Evolutionary conservation across 179 eudicot genomes (phyloP).

Genomic region (Sideroxylon spinosum): DNA sequence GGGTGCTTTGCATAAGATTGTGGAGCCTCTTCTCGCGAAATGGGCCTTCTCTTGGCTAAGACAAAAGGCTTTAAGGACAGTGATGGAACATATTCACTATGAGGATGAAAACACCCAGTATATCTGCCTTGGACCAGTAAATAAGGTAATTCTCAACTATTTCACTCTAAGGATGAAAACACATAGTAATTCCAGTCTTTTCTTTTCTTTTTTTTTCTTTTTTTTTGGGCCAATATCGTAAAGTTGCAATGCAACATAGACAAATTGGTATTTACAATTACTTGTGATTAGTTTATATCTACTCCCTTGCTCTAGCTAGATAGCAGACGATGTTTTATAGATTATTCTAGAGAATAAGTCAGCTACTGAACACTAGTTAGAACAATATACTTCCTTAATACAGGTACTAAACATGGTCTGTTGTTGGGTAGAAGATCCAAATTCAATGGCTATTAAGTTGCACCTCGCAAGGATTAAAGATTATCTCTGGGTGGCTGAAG

Average conservation of each 20-base stretch:
- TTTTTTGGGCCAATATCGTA: background rate
- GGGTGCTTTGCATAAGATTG: slow-evolving; percentile 43
- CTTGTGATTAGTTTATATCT: too few species aligned
- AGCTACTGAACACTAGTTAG: too few species aligned
- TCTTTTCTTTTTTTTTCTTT: too few species aligned
- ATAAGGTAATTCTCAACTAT: slow-evolving; percentile 15
- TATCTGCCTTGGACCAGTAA: slow-evolving; percentile 52
- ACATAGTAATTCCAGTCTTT: too few species aligned
- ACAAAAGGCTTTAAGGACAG: slow-evolving; percentile 50
- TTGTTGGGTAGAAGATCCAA: slow-evolving; percentile 47
- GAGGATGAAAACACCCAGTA: slow-evolving; percentile 73
- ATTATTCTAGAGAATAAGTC: too few species aligned
- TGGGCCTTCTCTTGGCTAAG: slow-evolving; percentile 60
- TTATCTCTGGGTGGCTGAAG: slow-evolving; percentile 49
- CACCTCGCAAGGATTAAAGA: slow-evolving; percentile 38
- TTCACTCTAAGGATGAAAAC: background rate
- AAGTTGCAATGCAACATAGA: too few species aligned
- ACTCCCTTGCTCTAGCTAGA: too few species aligned
- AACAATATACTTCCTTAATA: background rate
- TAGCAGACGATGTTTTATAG: too few species aligned
- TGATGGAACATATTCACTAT: slow-evolving; percentile 66
- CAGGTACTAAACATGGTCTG: slow-evolving; percentile 36
- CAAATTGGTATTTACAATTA: too few species aligned
- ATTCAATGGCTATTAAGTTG: slow-evolving; percentile 21
- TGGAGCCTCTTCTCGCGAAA: slow-evolving; percentile 51